Percentiles rank a stretch among this genome's conserved stretches.
phyloP scores from a whole-genome alignment of 2,329 filamentous ascomycete species.

The Arthrobotrys iridis region DNA sequence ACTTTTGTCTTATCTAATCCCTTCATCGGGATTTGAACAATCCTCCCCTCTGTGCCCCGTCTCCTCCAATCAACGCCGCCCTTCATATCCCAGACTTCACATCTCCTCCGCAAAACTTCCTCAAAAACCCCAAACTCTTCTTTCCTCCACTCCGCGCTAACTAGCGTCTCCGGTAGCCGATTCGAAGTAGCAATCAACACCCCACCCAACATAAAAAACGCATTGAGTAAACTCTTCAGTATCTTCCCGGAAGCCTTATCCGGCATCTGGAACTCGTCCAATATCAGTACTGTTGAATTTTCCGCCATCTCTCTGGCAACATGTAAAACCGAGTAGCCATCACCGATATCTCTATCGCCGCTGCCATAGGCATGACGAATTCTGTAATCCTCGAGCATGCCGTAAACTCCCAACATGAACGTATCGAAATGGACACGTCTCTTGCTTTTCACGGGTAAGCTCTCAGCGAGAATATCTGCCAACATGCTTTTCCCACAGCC shows the following conservation, averaged over 20 bases:
- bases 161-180: slow-evolving; percentile 82
- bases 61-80: slow-evolving; percentile 75
- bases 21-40: slow-evolving; percentile 43
- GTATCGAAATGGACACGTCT: slow-evolving; percentile 84
- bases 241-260: slow-evolving; percentile 82
- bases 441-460: slow-evolving; percentile 77
- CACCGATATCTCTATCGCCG: slow-evolving; percentile 9
- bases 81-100: slow-evolving; percentile 86
- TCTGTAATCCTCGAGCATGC: slow-evolving; percentile 75
- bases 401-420: slow-evolving; percentile 82
- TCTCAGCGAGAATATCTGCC: slow-evolving; percentile 81
- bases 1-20: slow-evolving; percentile 51
- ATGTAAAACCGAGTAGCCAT: slow-evolving; percentile 77
- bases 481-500: slow-evolving; percentile 87
- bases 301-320: slow-evolving; percentile 72
- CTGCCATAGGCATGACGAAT: slow-evolving; percentile 27
- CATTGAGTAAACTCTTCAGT: slow-evolving; percentile 78
- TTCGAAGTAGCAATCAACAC: slow-evolving; percentile 84
- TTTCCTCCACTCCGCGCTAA: slow-evolving; percentile 73
- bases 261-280: slow-evolving; percentile 85
- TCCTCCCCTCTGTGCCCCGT: slow-evolving; percentile 64
- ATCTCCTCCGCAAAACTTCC: slow-evolving; percentile 78
- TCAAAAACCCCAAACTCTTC: slow-evolving; percentile 80
- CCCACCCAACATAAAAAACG: slow-evolving; percentile 83
- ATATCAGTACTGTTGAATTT: slow-evolving; percentile 78